Evolutionary conservation across 164 flowering plant genomes (phyloP), one percentile per base, ranked within the genome.

Genomic region (Umbellularia californica): DNA sequence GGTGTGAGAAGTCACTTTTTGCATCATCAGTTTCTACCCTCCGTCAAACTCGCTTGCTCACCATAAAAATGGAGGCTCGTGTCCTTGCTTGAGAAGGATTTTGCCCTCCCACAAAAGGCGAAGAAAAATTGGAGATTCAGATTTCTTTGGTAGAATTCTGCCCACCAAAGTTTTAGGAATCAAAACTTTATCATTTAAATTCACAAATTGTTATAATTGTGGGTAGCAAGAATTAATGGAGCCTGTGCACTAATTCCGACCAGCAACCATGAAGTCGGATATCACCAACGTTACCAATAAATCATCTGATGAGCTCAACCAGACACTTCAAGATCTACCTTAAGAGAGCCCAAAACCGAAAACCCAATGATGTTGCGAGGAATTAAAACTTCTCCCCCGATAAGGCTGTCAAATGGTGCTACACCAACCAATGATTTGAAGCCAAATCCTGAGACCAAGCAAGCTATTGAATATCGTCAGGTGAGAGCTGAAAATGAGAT

Each of bases 311-410:
- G 7, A n/a, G 65, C 62, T 50, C 58, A 50, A 60, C 70, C 12
- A 74, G 71, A n/a, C 9, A 27, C 68, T 30, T 19, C 52, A 35
- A 69, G 30, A 24, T 64, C 60, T 10, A 35, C 80, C 74, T 33
- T 19, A 69, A 27, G 2, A 24, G 84, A 76, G 67, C 76, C 62
- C 1, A 74, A 74, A 69, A 74, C 81, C 20, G 86, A 84, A 52
- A 84, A 81, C 74, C 84, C 84, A 85, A 82, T 81, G 27, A 84
- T 85, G 78, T 81, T 88, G 74, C 85, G 83, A 87, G 92, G 79
- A 69, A 74, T 19, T 51, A 68, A 33, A 52, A 14, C 68, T 25
- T 27, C 68, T 65, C 68, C 51, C n/a, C 58, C 17, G 20, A 23
- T 12, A 2, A 15, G 14, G 28, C 15, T 20, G 28, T 27, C 35